A percentile compares a stretch with the other conserved stretches of the same genome.
Conservation (phyloP, 176 grass and related monocot genomes). For the Puya raimondii region DNA sequence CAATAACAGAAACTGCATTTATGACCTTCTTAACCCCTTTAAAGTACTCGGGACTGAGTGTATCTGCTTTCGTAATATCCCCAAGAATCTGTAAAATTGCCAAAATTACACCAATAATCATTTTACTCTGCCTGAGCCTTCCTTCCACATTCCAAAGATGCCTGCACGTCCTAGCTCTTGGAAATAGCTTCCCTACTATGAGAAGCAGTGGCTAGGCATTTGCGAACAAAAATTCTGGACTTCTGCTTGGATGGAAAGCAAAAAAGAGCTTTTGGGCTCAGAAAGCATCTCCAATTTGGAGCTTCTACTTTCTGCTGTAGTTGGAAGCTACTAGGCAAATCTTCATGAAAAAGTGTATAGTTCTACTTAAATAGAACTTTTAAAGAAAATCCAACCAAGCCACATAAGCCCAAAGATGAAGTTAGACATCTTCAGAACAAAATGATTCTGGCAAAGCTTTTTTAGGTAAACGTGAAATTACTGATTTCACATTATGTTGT, state of each 20-base stretch:
- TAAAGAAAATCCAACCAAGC: no score
- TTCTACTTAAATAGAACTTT: no score
- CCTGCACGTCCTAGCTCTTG: no score
- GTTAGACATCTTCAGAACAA: neutral
- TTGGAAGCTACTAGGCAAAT: no score
- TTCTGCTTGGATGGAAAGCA: neutral
- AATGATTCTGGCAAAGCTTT: no score
- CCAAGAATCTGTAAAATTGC: slow-evolving; percentile 54
- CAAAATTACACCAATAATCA: neutral
- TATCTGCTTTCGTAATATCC: slow-evolving; percentile 70
- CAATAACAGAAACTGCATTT: slow-evolving; percentile 82
- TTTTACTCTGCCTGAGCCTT: neutral
- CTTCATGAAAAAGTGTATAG: no score
- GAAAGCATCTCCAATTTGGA: no score
- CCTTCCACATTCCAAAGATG: no score
- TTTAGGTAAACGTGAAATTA: no score
- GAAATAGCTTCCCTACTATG: no score
- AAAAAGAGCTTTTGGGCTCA: neutral
- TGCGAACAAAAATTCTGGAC: neutral
- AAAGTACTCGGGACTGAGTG: slow-evolving; percentile 66
- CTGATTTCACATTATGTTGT: no score
- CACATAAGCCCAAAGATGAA: neutral
- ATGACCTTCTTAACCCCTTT: slow-evolving; percentile 77
- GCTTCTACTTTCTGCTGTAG: no score
- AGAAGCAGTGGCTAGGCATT: neutral